phyloP scores from a whole-genome alignment of 2,329 filamentous ascomycete genomes.

The Clarireedia hainanense region DNA sequence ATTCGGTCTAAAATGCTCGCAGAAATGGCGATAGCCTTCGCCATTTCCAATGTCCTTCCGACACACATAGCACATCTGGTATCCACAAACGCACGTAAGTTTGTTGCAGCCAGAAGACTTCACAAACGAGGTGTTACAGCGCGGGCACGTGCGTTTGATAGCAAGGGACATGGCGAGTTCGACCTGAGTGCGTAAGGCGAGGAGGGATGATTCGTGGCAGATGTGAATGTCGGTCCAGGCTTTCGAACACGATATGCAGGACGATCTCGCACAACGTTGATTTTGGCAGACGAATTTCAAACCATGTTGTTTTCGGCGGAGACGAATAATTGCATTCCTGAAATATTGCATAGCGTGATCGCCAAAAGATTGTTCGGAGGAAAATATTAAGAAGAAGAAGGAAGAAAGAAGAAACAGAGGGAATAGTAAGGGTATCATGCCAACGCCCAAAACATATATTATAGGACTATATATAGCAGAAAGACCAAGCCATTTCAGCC shows the following conservation, averaged over 20 bases:
- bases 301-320: slow-evolving; percentile 63
- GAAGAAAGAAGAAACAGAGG: slow-evolving; percentile 42
- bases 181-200: slow-evolving; percentile 78
- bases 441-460: slow-evolving; percentile 44
- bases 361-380: slow-evolving; percentile 36
- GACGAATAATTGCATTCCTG: slow-evolving; percentile 52
- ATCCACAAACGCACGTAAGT: slow-evolving; percentile 88
- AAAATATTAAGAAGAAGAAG: slow-evolving; percentile 37
- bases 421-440: slow-evolving; percentile 49
- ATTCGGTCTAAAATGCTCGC: slow-evolving; percentile 83
- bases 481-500: slow-evolving; percentile 43
- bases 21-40: slow-evolving; percentile 89
- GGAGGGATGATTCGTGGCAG: slow-evolving; percentile 76
- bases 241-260: slow-evolving; percentile 76
- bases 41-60: slow-evolving; percentile 60
- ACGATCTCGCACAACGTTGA: slow-evolving; percentile 57
- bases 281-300: slow-evolving; percentile 72
- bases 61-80: slow-evolving; percentile 97
- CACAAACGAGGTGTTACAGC: slow-evolving; percentile 86
- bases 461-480: slow-evolving; percentile 28
- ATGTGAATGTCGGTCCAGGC: slow-evolving; percentile 82
- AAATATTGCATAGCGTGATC: slow-evolving; percentile 41
- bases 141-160: slow-evolving; percentile 89
- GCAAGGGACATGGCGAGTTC: slow-evolving; percentile 91
- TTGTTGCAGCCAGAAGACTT: slow-evolving; percentile 96